A percentile compares a stretch with the other conserved stretches of the same genome.
Evolutionary conservation across 192 early-diverging fungal species (phyloP).

Genomic region (Podila epicladia): DNA sequence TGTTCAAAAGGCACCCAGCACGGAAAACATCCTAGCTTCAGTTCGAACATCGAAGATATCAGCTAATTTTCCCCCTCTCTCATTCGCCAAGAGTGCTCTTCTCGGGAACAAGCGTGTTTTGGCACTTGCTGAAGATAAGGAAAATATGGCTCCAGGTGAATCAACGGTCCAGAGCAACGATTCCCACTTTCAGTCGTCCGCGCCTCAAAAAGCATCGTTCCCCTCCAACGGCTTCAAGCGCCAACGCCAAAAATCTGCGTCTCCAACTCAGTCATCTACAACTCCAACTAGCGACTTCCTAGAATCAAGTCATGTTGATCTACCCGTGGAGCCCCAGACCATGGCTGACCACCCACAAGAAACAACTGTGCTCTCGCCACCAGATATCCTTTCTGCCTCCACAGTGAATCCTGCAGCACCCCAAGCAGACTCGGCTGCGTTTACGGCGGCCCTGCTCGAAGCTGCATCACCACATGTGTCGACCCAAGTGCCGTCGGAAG

Average conservation of each 20-base stretch:
- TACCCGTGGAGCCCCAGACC: not conserved
- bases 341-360: not conserved
- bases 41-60: conserved; percentile 15
- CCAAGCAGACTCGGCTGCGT: not conserved
- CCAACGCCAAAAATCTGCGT: not conserved
- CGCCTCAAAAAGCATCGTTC: not conserved
- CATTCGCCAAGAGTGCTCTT: conserved; percentile 8
- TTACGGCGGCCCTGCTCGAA: not conserved
- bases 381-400: not conserved
- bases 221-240: not conserved
- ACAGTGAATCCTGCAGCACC: not conserved
- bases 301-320: not conserved
- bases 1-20: conserved; percentile 35
- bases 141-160: conserved; percentile 6
- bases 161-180: not conserved
- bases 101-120: conserved; percentile 27
- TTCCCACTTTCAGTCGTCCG: not conserved
- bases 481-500: not conserved
- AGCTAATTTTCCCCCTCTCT: conserved; percentile 1
- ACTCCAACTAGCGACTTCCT: not conserved
- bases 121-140: conserved; percentile 27
- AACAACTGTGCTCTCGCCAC: not conserved
- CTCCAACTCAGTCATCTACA: not conserved
- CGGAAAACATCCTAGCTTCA: conserved; percentile 41
- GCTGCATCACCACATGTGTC: not conserved